phyloP scores from a whole-genome alignment of 805 yeast genomes.

The Naumovozyma dairenensis region DNA sequence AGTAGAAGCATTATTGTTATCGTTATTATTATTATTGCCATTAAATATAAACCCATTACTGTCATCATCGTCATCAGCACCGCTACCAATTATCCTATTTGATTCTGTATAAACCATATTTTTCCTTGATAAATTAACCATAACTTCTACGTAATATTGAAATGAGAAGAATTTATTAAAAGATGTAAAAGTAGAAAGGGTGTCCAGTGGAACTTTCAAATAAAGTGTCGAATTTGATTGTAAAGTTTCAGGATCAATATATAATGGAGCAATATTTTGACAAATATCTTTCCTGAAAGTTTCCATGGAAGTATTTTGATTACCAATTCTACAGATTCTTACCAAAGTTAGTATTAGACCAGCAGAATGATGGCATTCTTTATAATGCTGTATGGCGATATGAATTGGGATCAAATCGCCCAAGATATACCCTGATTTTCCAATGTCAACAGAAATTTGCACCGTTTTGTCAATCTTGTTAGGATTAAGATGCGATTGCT shows the following conservation, averaged over 20 bases:
- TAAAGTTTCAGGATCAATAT: slow-evolving; percentile 59
- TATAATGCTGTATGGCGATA: slow-evolving; percentile 56
- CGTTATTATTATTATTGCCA: slow-evolving; percentile 1
- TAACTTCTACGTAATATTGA: slow-evolving; percentile 75
- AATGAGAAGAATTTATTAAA: slow-evolving; percentile 53
- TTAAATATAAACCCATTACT: slow-evolving; percentile 1
- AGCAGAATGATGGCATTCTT: slow-evolving; percentile 54
- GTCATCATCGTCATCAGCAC: slow-evolving; percentile 17
- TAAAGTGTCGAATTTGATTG: slow-evolving; percentile 50
- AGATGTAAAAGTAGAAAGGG: slow-evolving; percentile 73
- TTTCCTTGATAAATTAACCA: slow-evolving; percentile 68
- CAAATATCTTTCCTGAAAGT: slow-evolving; percentile 75
- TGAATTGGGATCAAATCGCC: slow-evolving; percentile 76
- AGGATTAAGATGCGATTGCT: too few species aligned
- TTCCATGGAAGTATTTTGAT: slow-evolving; percentile 41
- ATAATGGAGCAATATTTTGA: slow-evolving; percentile 68
- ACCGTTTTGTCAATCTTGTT: slow-evolving; percentile 24
- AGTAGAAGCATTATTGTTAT: neutral
- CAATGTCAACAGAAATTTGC: slow-evolving; percentile 36
- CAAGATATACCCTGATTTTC: slow-evolving; percentile 61
- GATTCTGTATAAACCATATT: slow-evolving; percentile 30
- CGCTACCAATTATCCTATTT: slow-evolving; percentile 23
- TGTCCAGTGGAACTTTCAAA: slow-evolving; percentile 69
- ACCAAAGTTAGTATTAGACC: slow-evolving; percentile 75
- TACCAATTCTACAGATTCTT: slow-evolving; percentile 60